Evolutionary conservation across 2,329 filamentous ascomycete species (phyloP).

Genomic region (Emergomyces africanus): DNA sequence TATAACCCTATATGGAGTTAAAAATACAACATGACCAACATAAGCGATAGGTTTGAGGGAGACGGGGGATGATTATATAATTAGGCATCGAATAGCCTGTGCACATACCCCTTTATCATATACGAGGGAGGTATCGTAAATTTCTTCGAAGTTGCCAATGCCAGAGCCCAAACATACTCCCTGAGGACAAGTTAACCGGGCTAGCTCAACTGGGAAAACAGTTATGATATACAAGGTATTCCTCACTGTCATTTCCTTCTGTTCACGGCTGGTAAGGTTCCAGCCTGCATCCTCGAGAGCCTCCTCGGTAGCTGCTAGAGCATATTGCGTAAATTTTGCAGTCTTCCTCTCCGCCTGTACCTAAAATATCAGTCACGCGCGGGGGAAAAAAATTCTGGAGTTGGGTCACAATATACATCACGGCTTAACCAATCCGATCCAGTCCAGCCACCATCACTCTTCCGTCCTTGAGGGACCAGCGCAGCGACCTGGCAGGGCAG

Average conservation of each 20-base stretch:
- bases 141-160: slow-evolving; percentile 85
- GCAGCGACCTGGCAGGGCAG: slow-evolving; percentile 79
- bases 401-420: slow-evolving; percentile 20
- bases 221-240: slow-evolving; percentile 4
- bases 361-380: slow-evolving; percentile 33
- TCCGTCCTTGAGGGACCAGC: slow-evolving; percentile 52
- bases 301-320: slow-evolving; percentile 73
- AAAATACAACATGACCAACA: slow-evolving; percentile 4
- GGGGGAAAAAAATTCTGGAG: slow-evolving; percentile 38
- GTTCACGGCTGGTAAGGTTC: slow-evolving; percentile 46
- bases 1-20: slow-evolving; percentile 55
- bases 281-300: slow-evolving; percentile 73
- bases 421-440: slow-evolving; percentile 32
- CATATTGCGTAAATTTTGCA: slow-evolving; percentile 87
- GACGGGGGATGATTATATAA: not conserved
- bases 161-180: slow-evolving; percentile 91
- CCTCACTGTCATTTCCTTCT: slow-evolving; percentile 56
- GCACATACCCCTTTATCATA: slow-evolving; percentile 57
- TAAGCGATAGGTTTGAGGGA: not conserved
- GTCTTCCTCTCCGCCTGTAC: slow-evolving; percentile 58
- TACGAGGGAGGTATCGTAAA: slow-evolving; percentile 69
- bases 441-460: slow-evolving; percentile 32
- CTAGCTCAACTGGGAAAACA: not conserved
- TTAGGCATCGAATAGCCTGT: not conserved
- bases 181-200: slow-evolving; percentile 21